Evolutionary conservation across 2,329 filamentous ascomycete genomes (phyloP), one percentile per base, ranked within the genome.

Genomic region (Knufia fluminis): DNA sequence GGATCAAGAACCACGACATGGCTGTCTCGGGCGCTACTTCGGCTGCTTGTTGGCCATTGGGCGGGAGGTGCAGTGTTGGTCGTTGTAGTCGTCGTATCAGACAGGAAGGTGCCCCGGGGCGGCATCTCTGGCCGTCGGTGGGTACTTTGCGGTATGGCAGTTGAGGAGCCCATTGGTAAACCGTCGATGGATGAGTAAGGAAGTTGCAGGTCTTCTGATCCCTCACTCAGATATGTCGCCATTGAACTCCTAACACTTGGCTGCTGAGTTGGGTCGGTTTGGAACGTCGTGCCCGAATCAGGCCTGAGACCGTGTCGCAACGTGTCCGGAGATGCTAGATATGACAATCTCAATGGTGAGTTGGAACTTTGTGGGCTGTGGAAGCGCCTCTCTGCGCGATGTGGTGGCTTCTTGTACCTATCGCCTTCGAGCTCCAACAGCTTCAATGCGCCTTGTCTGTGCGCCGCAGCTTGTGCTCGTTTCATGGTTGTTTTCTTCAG

Each of bases 401-500:
- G 9, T 10, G 4, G 16, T 14, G 9, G 2, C 19, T 19, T 46
- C 8, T 2, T 14, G 14, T 4, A n/a, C 2, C 20, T 19, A 20
- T 26, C 23, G 16, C 50, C 19, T 49, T 52, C 20, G 20, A 26
- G 19, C 48, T 52, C 19, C 43, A 41, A n/a, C 38, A 40, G 6
- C 49, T 49, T 38, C 51, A 49, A 22, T 7, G 54, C 20, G 49
- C 32, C 39, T 50, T 38, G 28, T 51, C 51, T 14, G 46, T 49
- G 9, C 26, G 48, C 36, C 52, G 50, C n/a, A 46, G 42, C 17
- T 53, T 50, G 19, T 49, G 51, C 36, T 54, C 54, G 17, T 2
- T 68, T 68, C 57, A 75, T 69, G 33, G 65, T 68, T 44, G 72
- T 71, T 54, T 71, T 66, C 42, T 73, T 72, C 46, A 67, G 62